Base-by-base conservation (phyloP, 2,329 filamentous ascomycete species). In the Botryotinia globosa region DNA sequence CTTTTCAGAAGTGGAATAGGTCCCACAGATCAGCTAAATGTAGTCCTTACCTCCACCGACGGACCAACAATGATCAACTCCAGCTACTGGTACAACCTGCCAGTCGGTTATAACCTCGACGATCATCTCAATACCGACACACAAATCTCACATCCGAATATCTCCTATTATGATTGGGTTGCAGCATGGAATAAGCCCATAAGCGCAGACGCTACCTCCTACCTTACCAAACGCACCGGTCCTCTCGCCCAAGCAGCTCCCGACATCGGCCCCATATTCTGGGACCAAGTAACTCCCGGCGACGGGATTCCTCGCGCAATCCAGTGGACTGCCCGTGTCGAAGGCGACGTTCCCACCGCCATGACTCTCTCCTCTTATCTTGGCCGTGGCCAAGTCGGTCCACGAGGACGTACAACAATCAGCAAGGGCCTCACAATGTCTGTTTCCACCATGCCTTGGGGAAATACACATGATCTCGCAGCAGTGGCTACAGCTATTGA, bases 1-100 rank as follows among this genome's bases (percentile, higher is more conserved):
- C 85, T 93, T 3, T 85, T 92, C 81, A 86, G 90, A 77, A 90
- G 88, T 72, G 89, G 91, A 29, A 76, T 93, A 92, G 75, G 91
- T 34, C 78, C 79, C 22, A 73, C 70, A 10, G 81, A 82, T 74
- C 76, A 79, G 78, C 83, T 90, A 37, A 79, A 83, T 32, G 79
- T 88, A 20, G 87, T 89, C 44, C 81, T 85, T 65, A 81, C 78
- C 69, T 87, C 79, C 44, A 80, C 80, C 1, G 87, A 89, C 74
- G 86, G 85, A 0, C 77, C 83, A 22, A 85, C 83, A 2, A 87
- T 89, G 84, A 84, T 87, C 37, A 79, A 82, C 5, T 81, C 84
- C 74, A 80, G 80, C 32, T 80, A 85, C 20, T 90, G 88, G 88
- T 87, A 90, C 70, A 81, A 85, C 34, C 83, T 89, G 1, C 88